Evolutionary conservation across 768 basidiomycete species (phyloP), one percentile per base, ranked within the genome.

Genomic region (Gymnopilus junonius): DNA sequence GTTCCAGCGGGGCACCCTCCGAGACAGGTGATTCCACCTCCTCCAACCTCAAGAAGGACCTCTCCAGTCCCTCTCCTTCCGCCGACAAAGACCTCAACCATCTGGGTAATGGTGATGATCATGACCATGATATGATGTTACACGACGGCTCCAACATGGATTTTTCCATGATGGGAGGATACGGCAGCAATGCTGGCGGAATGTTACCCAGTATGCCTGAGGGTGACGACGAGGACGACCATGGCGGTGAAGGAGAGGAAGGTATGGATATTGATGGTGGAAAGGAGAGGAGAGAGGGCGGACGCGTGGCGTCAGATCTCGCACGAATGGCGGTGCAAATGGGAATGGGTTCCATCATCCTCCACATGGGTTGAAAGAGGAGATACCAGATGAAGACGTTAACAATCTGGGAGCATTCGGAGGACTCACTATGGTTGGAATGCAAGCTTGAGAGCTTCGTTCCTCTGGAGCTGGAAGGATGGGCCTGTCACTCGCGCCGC

Each of bases 161-260:
- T 58, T 50, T 58, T 42, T 35, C 32, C 10, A 23, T 57, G 56
- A 21, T 25, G 32, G 46, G 50, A 46, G 51, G 32, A 17, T 61
- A 65, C 54, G 69, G 71, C 20, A 25, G 45, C 45, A 15, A 25
- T 5, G 4, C 45, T 12, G 45, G 45, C 27, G 63, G 66, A 15
- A 65, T 69, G 62, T 57, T 76, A 46, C 75, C 75, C 23, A 73
- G 68, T 35, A 76, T 76, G 74, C 75, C 75, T 11, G 76, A 76
- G 65, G 66, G 62, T 34, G 69, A 70, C 48, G 70, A 72, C 42
- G 75, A 68, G 62, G 68, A 71, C 15, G 68, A 37, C 14, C 21
- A 34, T 27, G 51, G 37, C 37, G 21, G 34, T 31, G 56, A 56
- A 29, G 68, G 57, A 42, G 69, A 70, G 12, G 68, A 65, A 35